Evolutionary conservation across 2,329 filamentous ascomycete genomes (phyloP).

Genomic region (Reticulascus tulasneorum): DNA sequence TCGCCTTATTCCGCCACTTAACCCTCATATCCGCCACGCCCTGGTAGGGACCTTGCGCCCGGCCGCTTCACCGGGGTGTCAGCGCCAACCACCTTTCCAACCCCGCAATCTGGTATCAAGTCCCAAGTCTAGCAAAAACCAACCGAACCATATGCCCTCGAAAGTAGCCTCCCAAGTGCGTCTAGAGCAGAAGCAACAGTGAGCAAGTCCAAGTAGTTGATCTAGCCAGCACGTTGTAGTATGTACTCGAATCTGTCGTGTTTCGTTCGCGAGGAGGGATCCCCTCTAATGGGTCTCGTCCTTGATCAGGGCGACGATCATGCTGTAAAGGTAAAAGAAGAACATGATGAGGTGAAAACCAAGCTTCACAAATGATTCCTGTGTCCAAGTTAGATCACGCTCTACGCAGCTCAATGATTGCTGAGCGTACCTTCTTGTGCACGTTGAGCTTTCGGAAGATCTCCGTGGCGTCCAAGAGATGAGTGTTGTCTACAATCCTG

Average conservation of each 20-base stretch:
- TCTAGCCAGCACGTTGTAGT: slow-evolving; percentile 7
- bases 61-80: no score
- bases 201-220: background rate
- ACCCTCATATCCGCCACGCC: no score
- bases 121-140: slow-evolving; percentile 11
- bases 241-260: slow-evolving; percentile 14
- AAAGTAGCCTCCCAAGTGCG: slow-evolving; percentile 8
- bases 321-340: slow-evolving; percentile 99
- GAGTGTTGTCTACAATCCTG: slow-evolving; percentile 95
- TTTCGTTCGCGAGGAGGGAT: slow-evolving; percentile 7
- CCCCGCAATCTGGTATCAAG: slow-evolving; percentile 13
- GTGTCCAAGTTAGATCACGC: slow-evolving; percentile 9
- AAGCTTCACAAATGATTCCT: slow-evolving; percentile 99
- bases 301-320: slow-evolving; percentile 94
- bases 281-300: slow-evolving; percentile 77
- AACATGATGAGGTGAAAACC: slow-evolving; percentile 99
- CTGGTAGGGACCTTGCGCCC: no score
- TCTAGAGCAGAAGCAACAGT: slow-evolving; percentile 1
- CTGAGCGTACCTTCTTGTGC: slow-evolving; percentile 79
- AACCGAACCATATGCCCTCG: slow-evolving; percentile 4
- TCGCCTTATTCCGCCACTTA: no score
- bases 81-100: slow-evolving; percentile 1
- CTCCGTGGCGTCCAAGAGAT: slow-evolving; percentile 94
- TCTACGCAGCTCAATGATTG: fast-evolving
- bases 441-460: slow-evolving; percentile 99